Evolutionary conservation across 805 yeast species (phyloP).

Genomic region (Ogataea minuta): DNA sequence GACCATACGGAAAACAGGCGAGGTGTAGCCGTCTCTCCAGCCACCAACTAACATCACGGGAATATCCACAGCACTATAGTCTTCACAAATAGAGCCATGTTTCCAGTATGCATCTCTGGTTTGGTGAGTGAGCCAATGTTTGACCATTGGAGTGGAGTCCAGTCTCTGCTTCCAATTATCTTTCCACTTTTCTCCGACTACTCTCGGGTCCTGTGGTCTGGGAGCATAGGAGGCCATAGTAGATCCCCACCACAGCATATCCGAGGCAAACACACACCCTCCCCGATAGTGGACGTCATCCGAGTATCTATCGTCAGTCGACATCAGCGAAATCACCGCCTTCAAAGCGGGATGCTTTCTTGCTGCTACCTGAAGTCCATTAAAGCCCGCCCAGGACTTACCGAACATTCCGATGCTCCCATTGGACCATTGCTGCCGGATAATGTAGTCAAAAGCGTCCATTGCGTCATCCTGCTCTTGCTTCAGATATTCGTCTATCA

Average conservation of each 20-base stretch:
- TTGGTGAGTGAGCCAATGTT: conserved; percentile 44
- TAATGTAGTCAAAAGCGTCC: conserved; percentile 43
- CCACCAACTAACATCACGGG: conserved; percentile 47
- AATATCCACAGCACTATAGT: conserved; percentile 38
- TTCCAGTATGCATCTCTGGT: conserved; percentile 47
- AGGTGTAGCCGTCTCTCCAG: conserved; percentile 48
- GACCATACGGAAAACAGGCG: conserved; percentile 43
- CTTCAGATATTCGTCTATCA: conserved; percentile 41
- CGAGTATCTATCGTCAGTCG: conserved; percentile 46
- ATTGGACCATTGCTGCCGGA: conserved; percentile 42
- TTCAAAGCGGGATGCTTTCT: conserved; percentile 47
- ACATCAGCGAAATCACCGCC: conserved; percentile 42
- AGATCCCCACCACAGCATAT: conserved; percentile 52
- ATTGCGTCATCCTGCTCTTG: conserved; percentile 46
- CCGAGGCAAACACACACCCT: conserved; percentile 43
- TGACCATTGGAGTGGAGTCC: conserved; percentile 40
- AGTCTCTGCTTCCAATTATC: conserved; percentile 41
- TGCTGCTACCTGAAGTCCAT: conserved; percentile 45
- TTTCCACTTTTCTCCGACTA: conserved; percentile 40
- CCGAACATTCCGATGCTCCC: conserved; percentile 48
- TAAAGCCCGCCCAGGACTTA: conserved; percentile 50
- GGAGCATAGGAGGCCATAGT: conserved; percentile 45
- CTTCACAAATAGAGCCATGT: conserved; percentile 46
- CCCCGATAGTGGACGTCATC: conserved; percentile 52
- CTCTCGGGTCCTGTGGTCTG: conserved; percentile 45